Evolutionary conservation across 1,284 basidiomycete species (phyloP).

Genomic region (Naganishia liquefaciens): DNA sequence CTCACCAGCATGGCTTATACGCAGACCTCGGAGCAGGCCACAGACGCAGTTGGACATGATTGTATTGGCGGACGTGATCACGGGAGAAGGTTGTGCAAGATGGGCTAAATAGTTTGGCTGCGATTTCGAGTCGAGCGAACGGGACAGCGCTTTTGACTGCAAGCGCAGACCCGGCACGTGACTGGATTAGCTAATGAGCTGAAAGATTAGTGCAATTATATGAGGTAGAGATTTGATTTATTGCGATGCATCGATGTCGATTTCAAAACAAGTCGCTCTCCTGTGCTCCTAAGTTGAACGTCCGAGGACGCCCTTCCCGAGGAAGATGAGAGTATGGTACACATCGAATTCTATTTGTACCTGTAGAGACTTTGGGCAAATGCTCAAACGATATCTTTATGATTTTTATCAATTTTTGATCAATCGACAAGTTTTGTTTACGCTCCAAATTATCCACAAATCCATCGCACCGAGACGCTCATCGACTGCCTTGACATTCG

Average conservation of each 20-base stretch:
- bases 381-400: too few species aligned
- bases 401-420: too few species aligned
- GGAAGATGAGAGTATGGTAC: too few species aligned
- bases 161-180: neutral
- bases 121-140: slow-evolving; percentile 7
- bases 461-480: too few species aligned
- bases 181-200: neutral
- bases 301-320: too few species aligned
- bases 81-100: neutral
- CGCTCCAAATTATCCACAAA: too few species aligned
- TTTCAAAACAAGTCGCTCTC: too few species aligned
- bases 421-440: too few species aligned
- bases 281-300: too few species aligned
- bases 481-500: neutral
- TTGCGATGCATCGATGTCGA: too few species aligned
- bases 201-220: neutral
- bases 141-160: slow-evolving; percentile 6
- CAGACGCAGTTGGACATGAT: slow-evolving; percentile 18
- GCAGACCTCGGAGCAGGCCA: slow-evolving; percentile 6
- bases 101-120: slow-evolving; percentile 21
- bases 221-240: neutral
- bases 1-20: slow-evolving; percentile 21
- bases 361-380: too few species aligned
- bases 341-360: too few species aligned
- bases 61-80: neutral